A percentile compares a stretch with the other conserved stretches of the same genome.
Evolutionary conservation across 306 rosid genomes (phyloP).

Genomic region (Dalbergia oliveri): DNA sequence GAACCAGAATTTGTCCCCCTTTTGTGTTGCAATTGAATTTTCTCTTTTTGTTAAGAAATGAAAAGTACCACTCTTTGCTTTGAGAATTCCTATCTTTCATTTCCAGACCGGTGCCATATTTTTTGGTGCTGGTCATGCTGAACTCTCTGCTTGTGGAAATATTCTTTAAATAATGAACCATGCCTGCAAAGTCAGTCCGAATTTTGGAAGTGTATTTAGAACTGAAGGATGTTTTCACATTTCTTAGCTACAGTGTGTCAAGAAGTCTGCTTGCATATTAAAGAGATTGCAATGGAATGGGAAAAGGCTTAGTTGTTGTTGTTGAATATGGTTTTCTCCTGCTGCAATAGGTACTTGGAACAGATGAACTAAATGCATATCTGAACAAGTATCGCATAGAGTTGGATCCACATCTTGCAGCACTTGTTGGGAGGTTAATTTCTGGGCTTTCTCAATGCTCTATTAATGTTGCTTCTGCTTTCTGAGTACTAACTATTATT

Average conservation of each 20-base stretch:
- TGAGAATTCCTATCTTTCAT: background rate
- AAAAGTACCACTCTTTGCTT: conserved; percentile 3
- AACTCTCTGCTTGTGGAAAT: background rate
- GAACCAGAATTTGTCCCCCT: conserved; percentile 14
- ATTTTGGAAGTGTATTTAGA: conserved; percentile 22
- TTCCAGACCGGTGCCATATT: background rate
- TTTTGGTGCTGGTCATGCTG: conserved; percentile 1
- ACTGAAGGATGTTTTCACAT: conserved; percentile 12
- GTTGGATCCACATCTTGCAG: conserved; percentile 85
- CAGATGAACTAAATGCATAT: conserved; percentile 80
- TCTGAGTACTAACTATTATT: conserved; percentile 3
- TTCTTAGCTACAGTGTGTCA: conserved; percentile 15
- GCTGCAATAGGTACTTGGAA: conserved; percentile 81
- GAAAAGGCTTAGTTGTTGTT: background rate
- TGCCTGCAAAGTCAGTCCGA: conserved; percentile 2
- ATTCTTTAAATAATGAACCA: background rate
- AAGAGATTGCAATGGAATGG: conserved; percentile 19
- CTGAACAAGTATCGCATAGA: conserved; percentile 81
- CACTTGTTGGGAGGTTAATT: conserved; percentile 86
- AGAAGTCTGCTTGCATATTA: conserved; percentile 24
- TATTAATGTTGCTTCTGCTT: conserved; percentile 19
- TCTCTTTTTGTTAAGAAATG: background rate
- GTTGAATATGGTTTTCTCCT: background rate
- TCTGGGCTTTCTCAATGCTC: background rate
- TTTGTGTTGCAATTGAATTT: background rate